These are phyloP conservation scores for Kluyveromyces sp. DNA, from an alignment of 1,139 yeast genomes.

Conservation along the genomic window DNA sequence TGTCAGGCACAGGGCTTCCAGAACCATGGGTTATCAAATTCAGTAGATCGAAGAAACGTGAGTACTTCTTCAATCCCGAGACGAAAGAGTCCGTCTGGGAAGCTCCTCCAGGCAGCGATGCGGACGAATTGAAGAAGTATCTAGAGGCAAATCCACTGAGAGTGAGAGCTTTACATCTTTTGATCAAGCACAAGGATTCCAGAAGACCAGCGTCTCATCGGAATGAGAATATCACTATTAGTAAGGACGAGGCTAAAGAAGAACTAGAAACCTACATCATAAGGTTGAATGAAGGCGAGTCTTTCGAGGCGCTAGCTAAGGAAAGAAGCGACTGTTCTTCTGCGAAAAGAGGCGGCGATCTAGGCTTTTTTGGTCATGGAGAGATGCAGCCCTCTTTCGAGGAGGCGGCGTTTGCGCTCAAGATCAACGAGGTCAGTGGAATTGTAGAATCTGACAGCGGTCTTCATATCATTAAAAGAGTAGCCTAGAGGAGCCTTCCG, in stretches of 20 bases:
- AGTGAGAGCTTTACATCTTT: constrained; percentile 65
- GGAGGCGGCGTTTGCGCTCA: constrained; percentile 72
- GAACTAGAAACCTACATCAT: constrained; percentile 54
- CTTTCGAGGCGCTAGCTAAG: constrained; percentile 65
- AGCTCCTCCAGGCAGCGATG: constrained; percentile 80
- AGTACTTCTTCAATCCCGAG: constrained; percentile 67
- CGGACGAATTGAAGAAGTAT: constrained; percentile 51
- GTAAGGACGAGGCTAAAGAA: constrained; percentile 78
- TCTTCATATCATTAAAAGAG: constrained; percentile 78
- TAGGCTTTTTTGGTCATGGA: constrained; percentile 82
- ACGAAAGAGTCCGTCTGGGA: constrained; percentile 83
- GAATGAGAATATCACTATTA: constrained; percentile 61
- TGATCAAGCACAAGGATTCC: constrained; percentile 74
- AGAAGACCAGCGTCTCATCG: constrained; percentile 94
- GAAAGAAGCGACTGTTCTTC: constrained; percentile 88
- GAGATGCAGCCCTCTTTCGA: constrained; percentile 96
- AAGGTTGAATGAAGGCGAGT: constrained; percentile 62
- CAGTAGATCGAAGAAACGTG: constrained; percentile 76
- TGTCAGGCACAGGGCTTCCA: constrained; percentile 60
- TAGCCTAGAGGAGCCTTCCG: constrained; percentile 35
- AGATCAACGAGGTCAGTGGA: constrained; percentile 78
- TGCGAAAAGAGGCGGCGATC: constrained; percentile 82
- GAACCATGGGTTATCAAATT: constrained; percentile 74
- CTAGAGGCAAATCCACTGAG: constrained; percentile 47
- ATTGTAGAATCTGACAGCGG: constrained; percentile 90